Evolutionary conservation across 2,329 filamentous ascomycete species (phyloP), one percentile per base, ranked within the genome.

Genomic region (Ceratocystis huliohia): DNA sequence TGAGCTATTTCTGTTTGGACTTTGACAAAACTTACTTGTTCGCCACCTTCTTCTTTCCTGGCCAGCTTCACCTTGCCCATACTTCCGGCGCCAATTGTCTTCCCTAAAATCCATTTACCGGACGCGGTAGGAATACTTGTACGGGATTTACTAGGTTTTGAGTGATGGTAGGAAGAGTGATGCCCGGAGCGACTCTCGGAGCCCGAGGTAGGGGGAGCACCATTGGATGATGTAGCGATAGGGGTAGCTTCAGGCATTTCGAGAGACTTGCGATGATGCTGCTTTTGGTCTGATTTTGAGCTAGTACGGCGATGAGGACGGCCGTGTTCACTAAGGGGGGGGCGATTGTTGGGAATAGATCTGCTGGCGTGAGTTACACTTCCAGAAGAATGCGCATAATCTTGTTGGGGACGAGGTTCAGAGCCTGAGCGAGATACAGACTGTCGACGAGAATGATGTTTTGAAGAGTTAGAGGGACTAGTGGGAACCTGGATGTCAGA

Each of bases 1-100:
- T 53, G 33, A 44, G 53, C 8, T 30, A 61, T 25, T 37, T 50
- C 37, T 41, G 10, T 15, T 15, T 41, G 37, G 37, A 41, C 3
- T 15, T 41, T 10, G 37, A 41, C 3, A 41, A 13, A 28, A 57
- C 81, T 72, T 78, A 92, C 91, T 85, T 96, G 89, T 79, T 97
- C 94, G 71, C 88, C 89, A 22, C 89, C 89, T 72, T 96, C 92
- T 71, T 88, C 83, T 76, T 95, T 95, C 72, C 89, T 89, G 28
- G 94, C 94, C 70, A 99, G 80, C 78, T 97, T 97, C 69, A 99
- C 94, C 76, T 97, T 97, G 70, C 94, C 94, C 94, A 99, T 99
- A 76, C 93, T 97, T 63, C 94, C 94, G 65, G 92, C 91, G 68
- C 94, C 94, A 72, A 99, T 94, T 2, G 94, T 97, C 80, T 97